Evolutionary conservation across 768 basidiomycete genomes (phyloP).

Genomic region (Lactifluus volemus): DNA sequence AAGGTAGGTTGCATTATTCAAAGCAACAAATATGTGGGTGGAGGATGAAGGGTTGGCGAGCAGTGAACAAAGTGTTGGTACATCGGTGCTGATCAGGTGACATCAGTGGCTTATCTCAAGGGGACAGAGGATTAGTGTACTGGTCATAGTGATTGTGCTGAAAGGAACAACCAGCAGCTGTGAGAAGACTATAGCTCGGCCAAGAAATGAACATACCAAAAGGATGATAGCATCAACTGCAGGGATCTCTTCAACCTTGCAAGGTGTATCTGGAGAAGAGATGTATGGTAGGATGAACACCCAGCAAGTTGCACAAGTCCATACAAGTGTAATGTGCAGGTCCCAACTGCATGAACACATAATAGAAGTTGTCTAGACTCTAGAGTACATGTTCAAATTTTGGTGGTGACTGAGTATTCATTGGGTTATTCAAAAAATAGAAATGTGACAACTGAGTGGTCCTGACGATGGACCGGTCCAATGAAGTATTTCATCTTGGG

Average conservation of each 20-base stretch:
- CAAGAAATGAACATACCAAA: constrained; percentile 28
- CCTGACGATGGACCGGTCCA: too few relatives aligned
- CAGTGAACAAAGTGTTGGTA: constrained; percentile 28
- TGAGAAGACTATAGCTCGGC: not conserved
- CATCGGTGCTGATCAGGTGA: constrained; percentile 26
- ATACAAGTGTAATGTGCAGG: constrained; percentile 29
- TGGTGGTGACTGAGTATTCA: too few relatives aligned
- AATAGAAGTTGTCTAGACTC: too few relatives aligned
- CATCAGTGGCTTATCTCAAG: not conserved
- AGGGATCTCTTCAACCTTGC: constrained; percentile 36
- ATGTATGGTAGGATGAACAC: too few relatives aligned
- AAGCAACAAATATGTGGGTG: constrained; percentile 38
- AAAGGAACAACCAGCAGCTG: not conserved
- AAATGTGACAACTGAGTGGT: too few relatives aligned
- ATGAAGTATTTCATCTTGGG: too few relatives aligned
- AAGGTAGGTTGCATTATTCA: constrained; percentile 35
- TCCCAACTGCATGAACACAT: constrained; percentile 24
- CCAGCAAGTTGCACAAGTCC: not conserved
- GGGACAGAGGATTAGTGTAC: constrained; percentile 12
- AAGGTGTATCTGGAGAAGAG: constrained; percentile 27
- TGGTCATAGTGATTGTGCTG: constrained; percentile 35
- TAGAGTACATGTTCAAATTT: too few relatives aligned
- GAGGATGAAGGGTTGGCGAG: constrained; percentile 16
- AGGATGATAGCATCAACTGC: constrained; percentile 41
- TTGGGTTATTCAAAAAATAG: too few relatives aligned